A percentile compares a stretch with the other conserved stretches of the same genome.
Conservation (phyloP, 2,329 filamentous ascomycete species). For the Zasmidium citrigriseum region DNA sequence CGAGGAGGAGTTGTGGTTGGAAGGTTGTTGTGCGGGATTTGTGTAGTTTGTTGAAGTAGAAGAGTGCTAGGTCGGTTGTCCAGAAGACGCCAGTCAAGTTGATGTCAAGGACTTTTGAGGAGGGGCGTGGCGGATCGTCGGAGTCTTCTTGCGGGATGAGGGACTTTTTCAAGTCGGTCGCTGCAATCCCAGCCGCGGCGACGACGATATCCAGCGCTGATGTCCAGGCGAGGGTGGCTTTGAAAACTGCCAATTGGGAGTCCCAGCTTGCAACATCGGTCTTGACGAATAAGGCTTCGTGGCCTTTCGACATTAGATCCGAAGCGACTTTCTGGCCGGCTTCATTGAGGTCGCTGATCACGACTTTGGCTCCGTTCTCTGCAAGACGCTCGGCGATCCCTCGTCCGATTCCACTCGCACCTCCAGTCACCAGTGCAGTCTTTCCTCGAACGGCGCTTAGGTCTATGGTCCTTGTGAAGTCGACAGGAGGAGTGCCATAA, state of each 20-base stretch:
- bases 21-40: neutral
- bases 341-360: constrained; percentile 5
- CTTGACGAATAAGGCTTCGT: constrained; percentile 26
- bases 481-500: neutral
- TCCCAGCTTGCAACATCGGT: constrained; percentile 32
- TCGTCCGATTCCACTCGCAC: constrained; percentile 7
- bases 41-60: constrained; percentile 7
- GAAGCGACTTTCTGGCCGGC: constrained; percentile 1
- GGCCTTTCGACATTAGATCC: neutral
- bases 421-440: constrained; percentile 8
- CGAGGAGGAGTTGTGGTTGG: neutral
- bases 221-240: constrained; percentile 28
- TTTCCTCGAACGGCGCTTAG: neutral
- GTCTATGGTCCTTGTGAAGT: constrained; percentile 1
- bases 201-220: constrained; percentile 34
- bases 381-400: constrained; percentile 7
- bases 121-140: constrained; percentile 1
- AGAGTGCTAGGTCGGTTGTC: constrained; percentile 12
- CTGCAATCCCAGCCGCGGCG: constrained; percentile 27
- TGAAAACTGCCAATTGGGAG: constrained; percentile 35
- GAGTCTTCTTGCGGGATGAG: neutral
- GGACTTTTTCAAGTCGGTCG: neutral
- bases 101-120: constrained; percentile 11
- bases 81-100: constrained; percentile 12
- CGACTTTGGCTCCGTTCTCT: constrained; percentile 2